A percentile compares a stretch with the other conserved stretches of the same genome.
phyloP scores from a whole-genome alignment of 2,329 filamentous ascomycete species.

The Pseudocercospora fijiensis region DNA sequence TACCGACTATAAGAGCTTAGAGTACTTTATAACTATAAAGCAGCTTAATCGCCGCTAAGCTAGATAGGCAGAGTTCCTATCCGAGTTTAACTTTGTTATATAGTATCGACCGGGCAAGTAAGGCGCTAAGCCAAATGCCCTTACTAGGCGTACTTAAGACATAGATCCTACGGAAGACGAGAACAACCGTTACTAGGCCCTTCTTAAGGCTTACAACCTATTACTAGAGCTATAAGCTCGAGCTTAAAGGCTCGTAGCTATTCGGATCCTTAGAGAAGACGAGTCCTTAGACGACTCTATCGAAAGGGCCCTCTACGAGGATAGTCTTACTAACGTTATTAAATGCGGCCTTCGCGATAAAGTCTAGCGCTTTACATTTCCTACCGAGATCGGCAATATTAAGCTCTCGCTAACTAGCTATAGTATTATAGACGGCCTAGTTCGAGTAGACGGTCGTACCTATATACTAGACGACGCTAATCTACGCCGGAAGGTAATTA shows the following conservation, averaged over 20 bases:
- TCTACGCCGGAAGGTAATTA: neutral
- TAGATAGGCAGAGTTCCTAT: neutral
- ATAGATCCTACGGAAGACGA: neutral
- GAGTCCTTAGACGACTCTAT: too few species aligned
- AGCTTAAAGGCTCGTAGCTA: too few species aligned
- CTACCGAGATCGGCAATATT: too few species aligned
- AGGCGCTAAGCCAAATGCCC: neutral
- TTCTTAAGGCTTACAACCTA: too few species aligned
- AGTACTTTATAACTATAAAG: constrained; percentile 35
- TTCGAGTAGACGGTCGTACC: neutral
- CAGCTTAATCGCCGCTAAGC: constrained; percentile 33
- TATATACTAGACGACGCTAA: neutral
- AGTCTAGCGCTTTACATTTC: too few species aligned
- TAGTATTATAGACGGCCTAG: too few species aligned
- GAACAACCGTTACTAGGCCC: neutral
- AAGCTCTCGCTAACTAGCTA: too few species aligned
- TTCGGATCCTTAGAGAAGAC: too few species aligned
- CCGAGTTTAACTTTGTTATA: constrained; percentile 25
- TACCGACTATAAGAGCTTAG: constrained; percentile 35
- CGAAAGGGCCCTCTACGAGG: too few species aligned
- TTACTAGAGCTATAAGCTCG: too few species aligned
- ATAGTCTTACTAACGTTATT: too few species aligned
- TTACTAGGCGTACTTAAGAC: neutral
- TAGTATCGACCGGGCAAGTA: constrained; percentile 14
- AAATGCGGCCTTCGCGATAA: too few species aligned